These are phyloP conservation scores for Apiotrichum porosum DNA, from an alignment of 1,284 basidiomycete species.

Conservation along the genomic window DNA sequence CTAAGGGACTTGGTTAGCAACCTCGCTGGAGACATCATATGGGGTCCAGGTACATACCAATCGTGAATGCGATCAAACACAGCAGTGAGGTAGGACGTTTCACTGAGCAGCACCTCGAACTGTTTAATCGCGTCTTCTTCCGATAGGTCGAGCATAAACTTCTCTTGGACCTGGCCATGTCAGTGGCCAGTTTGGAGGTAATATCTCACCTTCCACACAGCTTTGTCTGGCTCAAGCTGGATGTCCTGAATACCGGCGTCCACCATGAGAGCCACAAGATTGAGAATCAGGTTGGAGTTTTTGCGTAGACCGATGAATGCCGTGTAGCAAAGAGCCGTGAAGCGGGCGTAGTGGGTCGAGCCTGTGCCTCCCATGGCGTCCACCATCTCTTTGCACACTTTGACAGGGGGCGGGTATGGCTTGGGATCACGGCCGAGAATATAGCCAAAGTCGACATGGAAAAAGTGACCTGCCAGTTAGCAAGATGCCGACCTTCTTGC, in stretches of 20 bases:
- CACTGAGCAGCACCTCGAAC: slow-evolving; percentile 88
- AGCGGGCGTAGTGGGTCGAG: slow-evolving; percentile 85
- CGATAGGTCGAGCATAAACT: slow-evolving; percentile 87
- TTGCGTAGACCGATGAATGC: slow-evolving; percentile 93
- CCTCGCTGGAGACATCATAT: background rate
- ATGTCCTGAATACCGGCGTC: slow-evolving; percentile 98
- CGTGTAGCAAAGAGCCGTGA: slow-evolving; percentile 94
- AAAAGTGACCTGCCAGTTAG: slow-evolving; percentile 62
- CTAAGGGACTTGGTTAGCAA: slow-evolving; percentile 16
- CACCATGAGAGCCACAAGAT: slow-evolving; percentile 93
- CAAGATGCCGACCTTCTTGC: background rate
- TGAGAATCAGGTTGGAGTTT: slow-evolving; percentile 95
- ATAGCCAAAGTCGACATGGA: slow-evolving; percentile 98
- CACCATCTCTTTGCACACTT: slow-evolving; percentile 99
- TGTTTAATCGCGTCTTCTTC: slow-evolving; percentile 97
- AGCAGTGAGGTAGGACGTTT: slow-evolving; percentile 89
- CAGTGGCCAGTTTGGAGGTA: background rate
- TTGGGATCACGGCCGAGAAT: slow-evolving; percentile 97
- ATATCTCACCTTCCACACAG: slow-evolving; percentile 53
- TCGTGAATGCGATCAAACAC: slow-evolving; percentile 85
- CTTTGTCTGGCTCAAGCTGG: slow-evolving; percentile 64
- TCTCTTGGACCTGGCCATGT: slow-evolving; percentile 75
- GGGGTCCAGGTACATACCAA: slow-evolving; percentile 34
- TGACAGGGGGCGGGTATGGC: slow-evolving; percentile 95
- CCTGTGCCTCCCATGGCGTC: slow-evolving; percentile 97